A percentile compares a stretch with the other conserved stretches of the same genome.
Evolutionary conservation across 176 grass and related monocot genomes (phyloP).

Genomic region (Poa pratensis): DNA sequence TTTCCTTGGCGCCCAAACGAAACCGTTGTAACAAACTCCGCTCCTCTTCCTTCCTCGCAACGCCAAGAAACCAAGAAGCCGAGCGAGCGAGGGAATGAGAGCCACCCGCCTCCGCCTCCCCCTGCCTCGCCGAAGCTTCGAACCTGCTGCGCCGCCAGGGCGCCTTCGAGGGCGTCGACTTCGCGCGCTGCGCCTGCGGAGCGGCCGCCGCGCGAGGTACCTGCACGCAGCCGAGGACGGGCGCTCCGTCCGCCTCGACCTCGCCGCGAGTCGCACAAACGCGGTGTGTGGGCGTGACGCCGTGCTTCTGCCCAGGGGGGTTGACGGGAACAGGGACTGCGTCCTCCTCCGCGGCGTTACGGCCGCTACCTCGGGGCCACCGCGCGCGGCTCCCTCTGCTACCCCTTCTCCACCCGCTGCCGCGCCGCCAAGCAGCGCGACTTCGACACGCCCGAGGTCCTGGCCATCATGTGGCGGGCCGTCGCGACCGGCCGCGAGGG

Average conservation of each 20-base stretch:
- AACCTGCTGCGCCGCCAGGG: too few species aligned
- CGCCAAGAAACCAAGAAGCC: background rate
- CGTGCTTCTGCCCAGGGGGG: background rate
- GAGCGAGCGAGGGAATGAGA: background rate
- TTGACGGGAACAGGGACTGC: background rate
- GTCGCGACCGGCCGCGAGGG: too few species aligned
- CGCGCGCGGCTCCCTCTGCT: too few species aligned
- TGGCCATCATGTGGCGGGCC: too few species aligned
- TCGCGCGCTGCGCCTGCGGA: background rate
- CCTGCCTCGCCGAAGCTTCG: too few species aligned
- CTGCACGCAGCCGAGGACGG: constrained; percentile 26
- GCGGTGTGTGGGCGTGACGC: constrained; percentile 18
- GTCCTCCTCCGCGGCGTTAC: constrained; percentile 11
- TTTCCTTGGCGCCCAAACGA: background rate
- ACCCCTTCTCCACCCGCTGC: too few species aligned
- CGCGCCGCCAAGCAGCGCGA: too few species aligned
- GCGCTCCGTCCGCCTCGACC: background rate
- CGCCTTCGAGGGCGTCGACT: constrained; percentile 9
- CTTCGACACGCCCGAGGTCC: too few species aligned
- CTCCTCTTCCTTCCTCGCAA: background rate
- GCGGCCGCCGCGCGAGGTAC: background rate
- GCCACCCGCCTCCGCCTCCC: background rate
- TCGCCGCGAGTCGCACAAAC: background rate
- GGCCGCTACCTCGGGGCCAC: background rate
- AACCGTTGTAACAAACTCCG: background rate